phyloP scores from a whole-genome alignment of 805 yeast species.

The Pichia insulana region DNA sequence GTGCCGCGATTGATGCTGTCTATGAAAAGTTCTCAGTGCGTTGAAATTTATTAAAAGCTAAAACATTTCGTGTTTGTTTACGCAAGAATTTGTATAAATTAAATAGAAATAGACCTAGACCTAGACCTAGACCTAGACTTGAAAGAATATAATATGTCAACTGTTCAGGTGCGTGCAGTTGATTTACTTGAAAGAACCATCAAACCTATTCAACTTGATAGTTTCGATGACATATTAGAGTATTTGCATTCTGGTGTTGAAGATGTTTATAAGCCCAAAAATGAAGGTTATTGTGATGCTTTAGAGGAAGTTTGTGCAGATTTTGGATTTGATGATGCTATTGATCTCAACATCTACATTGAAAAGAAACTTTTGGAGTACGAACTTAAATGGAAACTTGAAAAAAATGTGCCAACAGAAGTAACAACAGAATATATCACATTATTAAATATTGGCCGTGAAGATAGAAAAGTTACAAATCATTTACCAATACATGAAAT shows the following conservation, averaged over 20 bases:
- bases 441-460: neutral
- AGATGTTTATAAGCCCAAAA: neutral
- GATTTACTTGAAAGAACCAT: slow-evolving; percentile 3
- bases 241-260: slow-evolving; percentile 1
- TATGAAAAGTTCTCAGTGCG: slow-evolving; percentile 19
- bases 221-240: slow-evolving; percentile 2
- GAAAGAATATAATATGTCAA: too few relatives aligned
- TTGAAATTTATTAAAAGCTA: neutral
- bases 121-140: too few relatives aligned
- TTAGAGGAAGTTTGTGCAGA: neutral
- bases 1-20: slow-evolving; percentile 36
- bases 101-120: neutral
- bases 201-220: neutral
- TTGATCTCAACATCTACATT: slow-evolving; percentile 11
- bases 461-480: neutral
- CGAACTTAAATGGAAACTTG: neutral
- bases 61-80: neutral
- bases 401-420: neutral
- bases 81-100: neutral
- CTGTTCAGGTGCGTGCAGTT: neutral
- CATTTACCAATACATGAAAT: neutral
- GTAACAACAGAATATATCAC: neutral
- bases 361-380: slow-evolving; percentile 13
- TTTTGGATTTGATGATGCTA: slow-evolving; percentile 1
- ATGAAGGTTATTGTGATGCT: neutral